These are phyloP conservation scores for Penicillium sp. DNA, from an alignment of 2,329 filamentous ascomycete genomes.

Conservation along the genomic window DNA sequence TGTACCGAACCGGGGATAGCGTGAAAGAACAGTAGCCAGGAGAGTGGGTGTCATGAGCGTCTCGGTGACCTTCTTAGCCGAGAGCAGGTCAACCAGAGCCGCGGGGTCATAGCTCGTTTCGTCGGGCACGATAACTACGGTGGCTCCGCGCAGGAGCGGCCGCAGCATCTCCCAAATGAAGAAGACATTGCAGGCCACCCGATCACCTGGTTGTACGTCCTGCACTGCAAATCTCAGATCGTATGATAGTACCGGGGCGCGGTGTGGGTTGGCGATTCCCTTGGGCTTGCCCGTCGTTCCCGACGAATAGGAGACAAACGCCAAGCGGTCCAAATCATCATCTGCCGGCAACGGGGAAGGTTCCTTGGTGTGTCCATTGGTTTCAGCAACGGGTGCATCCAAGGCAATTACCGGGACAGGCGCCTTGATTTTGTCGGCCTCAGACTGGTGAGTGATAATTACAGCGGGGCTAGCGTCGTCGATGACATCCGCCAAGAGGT, in stretches of 20 bases:
- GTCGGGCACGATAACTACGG: constrained; percentile 66
- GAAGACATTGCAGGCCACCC: constrained; percentile 80
- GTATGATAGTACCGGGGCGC: constrained; percentile 65
- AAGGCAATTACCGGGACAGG: constrained; percentile 55
- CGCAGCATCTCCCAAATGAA: constrained; percentile 79
- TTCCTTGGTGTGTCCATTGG: too few species aligned
- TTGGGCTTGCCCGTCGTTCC: constrained; percentile 73
- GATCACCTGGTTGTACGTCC: constrained; percentile 55
- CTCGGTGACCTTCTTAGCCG: constrained; percentile 60
- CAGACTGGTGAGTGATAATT: constrained; percentile 58
- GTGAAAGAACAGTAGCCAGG: constrained; percentile 47
- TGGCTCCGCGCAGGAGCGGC: constrained; percentile 65
- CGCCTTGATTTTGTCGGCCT: constrained; percentile 57
- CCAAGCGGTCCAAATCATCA: constrained; percentile 62
- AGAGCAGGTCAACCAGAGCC: constrained; percentile 61
- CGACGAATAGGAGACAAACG: constrained; percentile 73
- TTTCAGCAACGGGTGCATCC: constrained; percentile 33
- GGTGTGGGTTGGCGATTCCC: constrained; percentile 70
- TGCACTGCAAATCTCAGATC: constrained; percentile 61
- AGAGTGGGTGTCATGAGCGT: constrained; percentile 77
- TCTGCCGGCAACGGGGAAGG: constrained; percentile 32
- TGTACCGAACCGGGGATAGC: too few species aligned
- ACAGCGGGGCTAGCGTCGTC: constrained; percentile 65
- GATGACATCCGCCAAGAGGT: constrained; percentile 64
- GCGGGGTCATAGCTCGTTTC: constrained; percentile 68